Conservation (phyloP, 1,284 basidiomycete genomes). For the Rhodotorula sp. region DNA sequence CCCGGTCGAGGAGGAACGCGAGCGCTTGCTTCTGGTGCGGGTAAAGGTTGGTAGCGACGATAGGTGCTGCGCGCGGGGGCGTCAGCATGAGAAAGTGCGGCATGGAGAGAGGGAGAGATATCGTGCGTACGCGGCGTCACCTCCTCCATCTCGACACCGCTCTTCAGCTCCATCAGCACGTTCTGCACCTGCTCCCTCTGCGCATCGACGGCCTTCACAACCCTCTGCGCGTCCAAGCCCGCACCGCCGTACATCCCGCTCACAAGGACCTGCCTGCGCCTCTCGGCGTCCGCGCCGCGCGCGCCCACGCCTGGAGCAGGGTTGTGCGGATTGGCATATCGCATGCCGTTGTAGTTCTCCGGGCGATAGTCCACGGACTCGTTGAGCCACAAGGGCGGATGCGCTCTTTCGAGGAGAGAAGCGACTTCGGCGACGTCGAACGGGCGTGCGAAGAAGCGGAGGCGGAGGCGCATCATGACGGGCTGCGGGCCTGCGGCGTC, state of each 20-base stretch:
- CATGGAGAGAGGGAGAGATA: not conserved
- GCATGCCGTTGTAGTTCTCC: constrained; percentile 64
- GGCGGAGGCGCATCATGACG: constrained; percentile 75
- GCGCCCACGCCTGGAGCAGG: constrained; percentile 68
- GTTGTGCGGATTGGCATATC: constrained; percentile 85
- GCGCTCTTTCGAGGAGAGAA: constrained; percentile 61
- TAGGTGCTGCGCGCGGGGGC: constrained; percentile 58
- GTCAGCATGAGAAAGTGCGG: not conserved
- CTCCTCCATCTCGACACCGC: constrained; percentile 81
- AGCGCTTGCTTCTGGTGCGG: constrained; percentile 98
- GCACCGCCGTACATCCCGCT: constrained; percentile 11
- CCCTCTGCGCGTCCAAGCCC: not conserved
- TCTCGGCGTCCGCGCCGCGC: constrained; percentile 43
- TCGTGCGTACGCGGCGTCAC: constrained; percentile 73
- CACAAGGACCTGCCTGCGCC: constrained; percentile 23
- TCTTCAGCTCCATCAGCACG: constrained; percentile 82
- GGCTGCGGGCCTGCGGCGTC: constrained; percentile 57
- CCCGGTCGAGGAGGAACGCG: constrained; percentile 92
- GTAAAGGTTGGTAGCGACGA: constrained; percentile 86
- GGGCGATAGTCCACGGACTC: constrained; percentile 67
- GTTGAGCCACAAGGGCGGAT: constrained; percentile 71
- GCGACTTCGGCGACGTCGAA: constrained; percentile 82
- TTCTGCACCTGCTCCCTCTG: constrained; percentile 92
- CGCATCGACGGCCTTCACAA: constrained; percentile 76
- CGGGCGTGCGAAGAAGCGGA: constrained; percentile 89